Base-by-base conservation (phyloP, 495 filamentous ascomycete species). In the Annulohypoxylon maeteangense region DNA sequence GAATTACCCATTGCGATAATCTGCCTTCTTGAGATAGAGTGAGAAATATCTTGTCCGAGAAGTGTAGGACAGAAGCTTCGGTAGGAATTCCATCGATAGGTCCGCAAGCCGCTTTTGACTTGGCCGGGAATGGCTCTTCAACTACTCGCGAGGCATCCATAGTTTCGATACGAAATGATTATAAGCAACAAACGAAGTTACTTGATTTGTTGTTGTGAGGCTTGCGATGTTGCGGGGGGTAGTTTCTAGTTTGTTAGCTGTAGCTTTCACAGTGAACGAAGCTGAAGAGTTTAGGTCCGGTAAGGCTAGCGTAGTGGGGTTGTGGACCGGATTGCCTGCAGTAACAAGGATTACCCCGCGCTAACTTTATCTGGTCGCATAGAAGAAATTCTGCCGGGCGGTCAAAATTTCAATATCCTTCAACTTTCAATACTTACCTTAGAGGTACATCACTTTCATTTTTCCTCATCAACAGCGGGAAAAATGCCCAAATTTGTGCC, bases 1-100 rank as follows among this genome's bases (percentile, higher is more conserved):
- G 32, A 82, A 82, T 67, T 77, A 97, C 94, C 95, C 95, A 99
- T 82, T 98, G 95, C 7, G 92, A 91, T 36, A 98, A 82, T 69
- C 92, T 87, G 42, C 95, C 95, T 64, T 88, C 86, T 78, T 97
- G 95, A 3, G 92, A 92, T 64, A 99, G 87, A 0, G 93, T 97
- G 45, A 99, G 80, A 75, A 99, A 82, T 77, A 99, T 96, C 78
- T 93, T 97, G 84, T 99, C 95, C 10, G 90, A 88, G 82, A 98
- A 98, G 71, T 82, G 87, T 36, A 92, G 80, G 6, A 82, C 84
- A 54, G 87, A 89, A 48, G 92, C 89, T 71, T 93, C 89, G 3
- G 95, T 99, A 14, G 84, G 78, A 42, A 90, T 79, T 8, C 89
- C 90, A 69, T 89, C 86, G 38, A 97, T 85, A 29, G 82, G 68